Evolutionary conservation across 257 asterid species (phyloP), one percentile per base, ranked within the genome.

Genomic region (Perilla frutescens): DNA sequence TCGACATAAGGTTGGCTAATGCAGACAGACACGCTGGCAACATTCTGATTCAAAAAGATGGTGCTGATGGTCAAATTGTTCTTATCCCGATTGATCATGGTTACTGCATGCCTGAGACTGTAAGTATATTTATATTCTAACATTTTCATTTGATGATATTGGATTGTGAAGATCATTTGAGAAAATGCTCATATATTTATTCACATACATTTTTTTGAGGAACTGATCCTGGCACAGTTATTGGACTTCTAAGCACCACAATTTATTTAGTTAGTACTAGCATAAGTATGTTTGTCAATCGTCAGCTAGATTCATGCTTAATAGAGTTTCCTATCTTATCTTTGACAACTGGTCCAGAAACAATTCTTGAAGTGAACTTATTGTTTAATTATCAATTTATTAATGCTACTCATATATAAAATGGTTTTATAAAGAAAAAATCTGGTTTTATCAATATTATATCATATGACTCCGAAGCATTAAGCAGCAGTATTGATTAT

Each of bases 71-170:
- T 72, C 76, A 20, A 66, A 72, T 84, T 70, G 76, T 47, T 74
- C 96, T 90, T 59, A 72, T 90, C 63, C 92, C 95, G 14, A 88
- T 90, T 48, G 95, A 88, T 77, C 96, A 88, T 76, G 96, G 96
- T 34, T 90, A 90, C 77, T 90, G 96, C 84, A 62, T 90, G 83
- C 96, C 96, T 8, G 96, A 90, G 73, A 88, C 71, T 64, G 96
- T 90, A 83, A 85, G 96, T 68, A 9, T 54, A 8, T n/a, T 44
- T 71, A 9, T 43, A 34, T 12, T 49, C 8, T 39, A 15, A 10
- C 8, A 41, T 39, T 20, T 67, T 51, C n/a, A 43, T 48, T 40
- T 6, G 11, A 20, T 58, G 34, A 29, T 44, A 56, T 51, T 51
- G 49, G 59, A 40, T 58, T 51, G n/a, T 68, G 47, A 53, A 31